phyloP scores from a whole-genome alignment of 805 yeast genomes.

The Geotrichum ghanense region DNA sequence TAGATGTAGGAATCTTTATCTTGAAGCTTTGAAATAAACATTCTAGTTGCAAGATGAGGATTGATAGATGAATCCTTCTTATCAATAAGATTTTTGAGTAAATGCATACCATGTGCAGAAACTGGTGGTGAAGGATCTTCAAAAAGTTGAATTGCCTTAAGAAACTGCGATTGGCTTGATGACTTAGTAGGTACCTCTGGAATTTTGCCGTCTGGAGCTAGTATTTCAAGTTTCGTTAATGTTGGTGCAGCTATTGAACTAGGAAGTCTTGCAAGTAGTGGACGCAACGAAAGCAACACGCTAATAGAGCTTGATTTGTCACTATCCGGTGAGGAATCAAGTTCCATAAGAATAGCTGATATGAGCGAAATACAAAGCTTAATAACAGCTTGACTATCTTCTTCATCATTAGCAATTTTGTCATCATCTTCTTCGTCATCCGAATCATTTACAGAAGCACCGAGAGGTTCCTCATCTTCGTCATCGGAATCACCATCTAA shows the following conservation, averaged over 20 bases:
- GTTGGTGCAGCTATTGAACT: constrained; percentile 10
- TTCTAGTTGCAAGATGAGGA: constrained; percentile 41
- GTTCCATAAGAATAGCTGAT: constrained; percentile 22
- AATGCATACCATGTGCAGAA: constrained; percentile 71
- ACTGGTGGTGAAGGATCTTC: constrained; percentile 76
- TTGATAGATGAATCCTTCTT: constrained; percentile 38
- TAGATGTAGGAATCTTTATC: constrained; percentile 84
- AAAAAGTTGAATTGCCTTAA: constrained; percentile 53
- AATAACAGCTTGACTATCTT: constrained; percentile 21
- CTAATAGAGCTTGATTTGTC: neutral
- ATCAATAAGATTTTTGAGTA: constrained; percentile 45
- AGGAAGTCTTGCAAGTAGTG: constrained; percentile 11
- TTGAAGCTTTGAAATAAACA: constrained; percentile 53
- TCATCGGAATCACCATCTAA: constrained; percentile 31
- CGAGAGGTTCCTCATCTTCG: constrained; percentile 21
- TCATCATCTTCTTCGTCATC: constrained; percentile 23
- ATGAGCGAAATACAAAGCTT: constrained; percentile 23
- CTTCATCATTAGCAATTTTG: constrained; percentile 22
- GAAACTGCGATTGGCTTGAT: constrained; percentile 19
- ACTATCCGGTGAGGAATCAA: constrained; percentile 3
- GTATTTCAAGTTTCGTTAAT: constrained; percentile 8
- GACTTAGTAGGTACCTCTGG: neutral
- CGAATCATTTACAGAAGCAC: constrained; percentile 12
- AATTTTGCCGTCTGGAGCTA: neutral
- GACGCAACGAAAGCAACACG: neutral